Base-by-base conservation (phyloP, 306 rosid genomes). In the Vicia villosa region DNA sequence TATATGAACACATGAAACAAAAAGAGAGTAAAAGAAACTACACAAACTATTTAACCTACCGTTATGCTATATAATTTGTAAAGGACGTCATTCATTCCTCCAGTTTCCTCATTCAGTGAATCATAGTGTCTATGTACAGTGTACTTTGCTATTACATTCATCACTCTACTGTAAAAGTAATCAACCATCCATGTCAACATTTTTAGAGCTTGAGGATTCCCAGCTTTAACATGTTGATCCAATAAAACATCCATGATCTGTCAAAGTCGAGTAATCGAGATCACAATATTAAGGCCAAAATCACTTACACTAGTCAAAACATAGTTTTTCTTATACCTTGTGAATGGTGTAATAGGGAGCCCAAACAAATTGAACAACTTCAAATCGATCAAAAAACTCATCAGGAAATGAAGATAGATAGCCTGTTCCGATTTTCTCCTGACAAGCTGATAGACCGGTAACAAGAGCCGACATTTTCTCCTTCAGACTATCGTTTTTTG, bases 281-380 rank as follows among this genome's bases (percentile, higher is more conserved):
- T 50, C 10, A 66, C 50, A 26, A 51, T 15, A 50, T 38, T 38
- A 59, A 28, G 65, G 77, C 54, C 40, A 19, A 78, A 50, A 72
- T 34, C n/a, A 50, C 52, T 47, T 72, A 51, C 58, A 66, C 34
- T 42, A 5, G 59, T 50, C 49, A 58, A 72, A 58, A 47, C 5
- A 14, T 13, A 72, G 22, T 19, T 66, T 47, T 40, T 42, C 69
- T 50, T 59, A 36, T 80, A 93, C 98, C 97, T 93, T 93, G 88
- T 93, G 98, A 74, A 93, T 84, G 70, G 98, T 93, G 83, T 93
- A 93, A 73, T 93, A 93, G 46, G 98, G 97, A 74, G 97, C 98
- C 97, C 98, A 93, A 14, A 80, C 92, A 28, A 63, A 54, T 51
- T 70, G 7, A 40, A 83, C 5, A 43, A 82, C 89, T 76, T 90